These are phyloP conservation scores for Globisporangium orthogonon DNA, from an alignment of 352 stramenopile genomes.

Conservation along the genomic window DNA sequence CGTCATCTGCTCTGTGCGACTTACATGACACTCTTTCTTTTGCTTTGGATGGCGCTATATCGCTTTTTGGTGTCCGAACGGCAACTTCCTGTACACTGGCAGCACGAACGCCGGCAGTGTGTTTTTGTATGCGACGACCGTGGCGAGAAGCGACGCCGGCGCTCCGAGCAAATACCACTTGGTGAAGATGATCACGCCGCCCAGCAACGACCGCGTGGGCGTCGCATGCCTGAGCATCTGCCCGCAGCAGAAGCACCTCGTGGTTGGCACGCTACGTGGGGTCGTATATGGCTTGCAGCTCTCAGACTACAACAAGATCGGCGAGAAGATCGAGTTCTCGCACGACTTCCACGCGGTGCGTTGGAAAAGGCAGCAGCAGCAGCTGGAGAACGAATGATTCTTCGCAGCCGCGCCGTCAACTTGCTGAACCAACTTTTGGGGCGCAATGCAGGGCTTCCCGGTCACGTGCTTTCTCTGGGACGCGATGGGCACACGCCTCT, in stretches of 20 bases:
- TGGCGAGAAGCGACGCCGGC: constrained; percentile 20
- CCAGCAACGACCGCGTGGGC: constrained; percentile 59
- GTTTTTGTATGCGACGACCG: constrained; percentile 74
- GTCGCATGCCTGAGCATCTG: constrained; percentile 79
- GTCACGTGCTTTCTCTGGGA: constrained; percentile 85
- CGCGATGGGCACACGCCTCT: constrained; percentile 54
- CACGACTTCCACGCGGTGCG: constrained; percentile 75
- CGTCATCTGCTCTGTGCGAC: too few relatives aligned
- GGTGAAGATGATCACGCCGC: constrained; percentile 83
- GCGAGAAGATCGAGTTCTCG: constrained; percentile 84
- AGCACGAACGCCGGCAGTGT: constrained; percentile 75
- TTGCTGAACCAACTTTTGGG: background rate
- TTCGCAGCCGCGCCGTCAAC: too few relatives aligned
- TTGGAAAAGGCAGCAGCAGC: background rate
- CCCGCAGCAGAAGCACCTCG: constrained; percentile 70
- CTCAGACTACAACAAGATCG: constrained; percentile 82
- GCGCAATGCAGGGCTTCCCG: constrained; percentile 41
- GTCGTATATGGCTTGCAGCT: constrained; percentile 80
- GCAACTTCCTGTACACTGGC: background rate
- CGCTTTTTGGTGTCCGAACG: too few relatives aligned
- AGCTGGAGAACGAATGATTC: background rate
- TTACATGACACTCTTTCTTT: too few relatives aligned
- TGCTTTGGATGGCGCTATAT: background rate
- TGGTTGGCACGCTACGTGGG: constrained; percentile 72
- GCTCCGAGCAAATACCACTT: constrained; percentile 63